These are phyloP conservation scores for Aureoboletus auriporus DNA, from an alignment of 768 basidiomycete species.

Conservation along the genomic window DNA sequence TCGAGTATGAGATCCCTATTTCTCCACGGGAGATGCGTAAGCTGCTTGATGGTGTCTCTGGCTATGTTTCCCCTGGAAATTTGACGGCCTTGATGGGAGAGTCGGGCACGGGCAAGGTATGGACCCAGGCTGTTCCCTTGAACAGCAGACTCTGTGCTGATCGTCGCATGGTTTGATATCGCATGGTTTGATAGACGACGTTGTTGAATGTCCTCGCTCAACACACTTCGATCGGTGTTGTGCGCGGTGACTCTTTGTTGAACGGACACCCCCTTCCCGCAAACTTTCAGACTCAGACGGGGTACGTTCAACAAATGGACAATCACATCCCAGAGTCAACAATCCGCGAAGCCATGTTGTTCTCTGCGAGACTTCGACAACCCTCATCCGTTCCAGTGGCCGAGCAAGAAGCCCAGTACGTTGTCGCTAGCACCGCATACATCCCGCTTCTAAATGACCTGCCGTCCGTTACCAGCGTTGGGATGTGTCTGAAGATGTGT, in stretches of 20 bases:
- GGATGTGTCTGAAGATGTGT: constrained; percentile 55
- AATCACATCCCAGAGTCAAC: constrained; percentile 72
- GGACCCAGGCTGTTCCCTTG: constrained; percentile 16
- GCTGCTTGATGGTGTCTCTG: constrained; percentile 70
- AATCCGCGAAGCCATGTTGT: constrained; percentile 73
- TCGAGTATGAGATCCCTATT: constrained; percentile 60
- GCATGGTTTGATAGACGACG: constrained; percentile 37
- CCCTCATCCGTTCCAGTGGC: constrained; percentile 55
- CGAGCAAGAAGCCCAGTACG: constrained; percentile 81
- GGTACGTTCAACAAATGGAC: constrained; percentile 86
- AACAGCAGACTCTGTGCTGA: constrained; percentile 2
- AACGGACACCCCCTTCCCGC: constrained; percentile 41
- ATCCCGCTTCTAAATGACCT: background rate
- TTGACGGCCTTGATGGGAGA: constrained; percentile 76
- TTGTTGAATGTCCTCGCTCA: constrained; percentile 45
- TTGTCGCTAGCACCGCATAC: constrained; percentile 24
- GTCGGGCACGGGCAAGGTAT: constrained; percentile 46
- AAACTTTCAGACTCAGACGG: constrained; percentile 62
- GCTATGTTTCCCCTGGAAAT: constrained; percentile 78
- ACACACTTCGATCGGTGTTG: constrained; percentile 34
- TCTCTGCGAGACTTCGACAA: constrained; percentile 79
- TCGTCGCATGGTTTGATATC: constrained; percentile 7
- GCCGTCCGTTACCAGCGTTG: constrained; percentile 34
- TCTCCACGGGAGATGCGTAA: constrained; percentile 33
- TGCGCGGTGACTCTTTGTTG: constrained; percentile 42